Percentiles rank a stretch among this genome's conserved stretches.
These are phyloP conservation scores for Trichoderma koningii DNA, from an alignment of 2,329 filamentous ascomycete species.

Conservation along the genomic window DNA sequence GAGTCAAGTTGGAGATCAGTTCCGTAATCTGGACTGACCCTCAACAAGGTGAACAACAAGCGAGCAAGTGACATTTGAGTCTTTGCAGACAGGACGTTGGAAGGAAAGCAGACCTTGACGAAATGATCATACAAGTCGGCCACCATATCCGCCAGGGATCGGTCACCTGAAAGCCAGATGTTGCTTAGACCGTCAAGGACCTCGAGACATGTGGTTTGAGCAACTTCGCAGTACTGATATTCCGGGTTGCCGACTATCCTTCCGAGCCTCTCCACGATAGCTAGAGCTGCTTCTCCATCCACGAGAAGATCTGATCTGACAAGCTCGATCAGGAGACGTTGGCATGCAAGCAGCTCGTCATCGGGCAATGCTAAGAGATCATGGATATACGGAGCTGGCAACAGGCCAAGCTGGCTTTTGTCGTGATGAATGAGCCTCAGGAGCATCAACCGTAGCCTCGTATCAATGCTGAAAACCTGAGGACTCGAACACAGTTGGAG, in stretches of 20 bases:
- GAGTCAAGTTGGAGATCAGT: slow-evolving; percentile 58
- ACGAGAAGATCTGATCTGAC: slow-evolving; percentile 57
- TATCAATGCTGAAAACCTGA: slow-evolving; percentile 52
- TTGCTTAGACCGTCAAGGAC: slow-evolving; percentile 64
- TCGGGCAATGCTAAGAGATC: slow-evolving; percentile 52
- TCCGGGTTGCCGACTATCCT: slow-evolving; percentile 56
- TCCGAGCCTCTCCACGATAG: slow-evolving; percentile 55
- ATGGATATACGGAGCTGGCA: slow-evolving; percentile 55
- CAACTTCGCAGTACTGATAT: slow-evolving; percentile 73
- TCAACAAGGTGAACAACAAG: slow-evolving; percentile 71
- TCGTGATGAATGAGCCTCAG: slow-evolving; percentile 49
- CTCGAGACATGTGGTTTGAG: slow-evolving; percentile 67
- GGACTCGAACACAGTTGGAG: slow-evolving; percentile 46
- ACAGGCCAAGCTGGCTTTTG: slow-evolving; percentile 48
- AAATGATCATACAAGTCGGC: slow-evolving; percentile 80
- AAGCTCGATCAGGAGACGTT: slow-evolving; percentile 53
- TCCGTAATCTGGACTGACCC: slow-evolving; percentile 67
- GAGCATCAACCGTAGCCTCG: slow-evolving; percentile 49
- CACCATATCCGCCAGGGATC: slow-evolving; percentile 65
- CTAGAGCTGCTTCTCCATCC: slow-evolving; percentile 48
- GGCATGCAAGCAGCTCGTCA: slow-evolving; percentile 57
- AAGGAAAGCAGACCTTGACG: slow-evolving; percentile 65
- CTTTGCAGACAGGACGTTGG: slow-evolving; percentile 67
- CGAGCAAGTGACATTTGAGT: slow-evolving; percentile 67
- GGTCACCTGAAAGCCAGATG: slow-evolving; percentile 63